A percentile compares a stretch with the other conserved stretches of the same genome.
These are phyloP conservation scores for Echria macrotheca DNA, from an alignment of 495 filamentous ascomycete species.

Conservation along the genomic window DNA sequence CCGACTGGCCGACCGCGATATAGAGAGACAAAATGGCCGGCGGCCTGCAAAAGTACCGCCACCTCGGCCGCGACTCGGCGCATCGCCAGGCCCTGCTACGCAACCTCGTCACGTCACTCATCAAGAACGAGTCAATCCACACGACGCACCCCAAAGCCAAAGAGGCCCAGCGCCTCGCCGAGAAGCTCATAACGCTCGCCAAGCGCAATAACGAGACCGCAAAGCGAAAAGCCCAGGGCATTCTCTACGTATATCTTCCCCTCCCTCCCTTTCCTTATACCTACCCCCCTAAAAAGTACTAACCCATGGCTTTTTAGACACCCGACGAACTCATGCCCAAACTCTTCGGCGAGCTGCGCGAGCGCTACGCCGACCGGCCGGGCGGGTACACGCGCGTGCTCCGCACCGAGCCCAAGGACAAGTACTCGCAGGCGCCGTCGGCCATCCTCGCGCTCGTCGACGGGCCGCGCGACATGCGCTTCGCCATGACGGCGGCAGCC, in stretches of 20 bases:
- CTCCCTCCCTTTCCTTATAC: background rate
- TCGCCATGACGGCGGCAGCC: conserved; percentile 81
- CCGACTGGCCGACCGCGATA: no score
- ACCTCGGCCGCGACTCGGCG: conserved; percentile 73
- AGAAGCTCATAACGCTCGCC: conserved; percentile 86
- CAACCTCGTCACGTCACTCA: conserved; percentile 92
- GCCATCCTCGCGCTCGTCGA: conserved; percentile 97
- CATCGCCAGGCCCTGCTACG: conserved; percentile 91
- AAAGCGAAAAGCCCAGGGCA: conserved; percentile 58
- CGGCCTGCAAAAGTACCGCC: conserved; percentile 76
- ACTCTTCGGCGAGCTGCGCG: conserved; percentile 75
- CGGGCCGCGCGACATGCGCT: conserved; percentile 90
- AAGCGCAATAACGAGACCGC: conserved; percentile 84
- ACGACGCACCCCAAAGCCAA: conserved; percentile 97
- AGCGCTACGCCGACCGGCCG: conserved; percentile 72
- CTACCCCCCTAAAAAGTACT: background rate
- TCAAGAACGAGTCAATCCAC: conserved; percentile 84
- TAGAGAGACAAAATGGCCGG: conserved; percentile 84
- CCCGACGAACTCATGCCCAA: conserved; percentile 71
- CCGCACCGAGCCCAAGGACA: conserved; percentile 74
- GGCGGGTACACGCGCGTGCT: conserved; percentile 95
- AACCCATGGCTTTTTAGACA: conserved; percentile 24
- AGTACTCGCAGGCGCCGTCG: conserved; percentile 71
- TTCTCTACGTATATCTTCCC: conserved; percentile 68
- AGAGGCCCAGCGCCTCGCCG: conserved; percentile 87